Evolutionary conservation across 352 stramenopile species (phyloP), one percentile per base, ranked within the genome.

Genomic region (Pythium utonaiense): DNA sequence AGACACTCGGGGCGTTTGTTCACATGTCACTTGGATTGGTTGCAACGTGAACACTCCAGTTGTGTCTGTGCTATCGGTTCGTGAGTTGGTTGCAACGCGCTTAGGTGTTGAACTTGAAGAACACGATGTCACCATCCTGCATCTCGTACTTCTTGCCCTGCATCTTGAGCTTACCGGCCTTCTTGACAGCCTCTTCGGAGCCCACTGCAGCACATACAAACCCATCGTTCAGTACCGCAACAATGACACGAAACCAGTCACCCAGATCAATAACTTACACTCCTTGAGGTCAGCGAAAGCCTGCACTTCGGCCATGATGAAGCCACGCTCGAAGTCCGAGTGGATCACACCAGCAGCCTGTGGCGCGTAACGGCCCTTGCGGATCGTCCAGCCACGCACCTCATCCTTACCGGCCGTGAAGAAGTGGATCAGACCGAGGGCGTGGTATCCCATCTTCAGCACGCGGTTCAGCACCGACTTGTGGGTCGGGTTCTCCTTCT

Each of bases 281-380:
- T 95, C 86, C 86, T 95, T 95, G 59, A 95, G 61, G 69, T 95
- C 86, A n/a, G 83, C 83, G 60, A 94, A 96, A 12, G 83, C 67
- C 72, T 93, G 83, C 9, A 93, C 84, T 81, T 96, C 87, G 27
- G 95, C 95, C 73, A 92, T 97, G 72, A 99, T 99, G 75, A 99
- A 99, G 56, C 97, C 97, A 74, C 98, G 94, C 83, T 99, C 98
- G 66, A 99, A 99, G 77, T 99, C 98, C 38, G 93, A 96, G 81
- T 99, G 98, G 82, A 99, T 99, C 10, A 98, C 95, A 71, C 97
- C 97, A 40, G 98, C 98, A 52, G 97, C 97, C 75, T 99, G 96
- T 10, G 96, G 97, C 78, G 97, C 97, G 66, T 97, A 53, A 53
- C 90, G 95, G 44, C 96, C 96, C 78, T 98, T 97, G 64, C 97